Conservation (phyloP, 306 rosid genomes). For the Rubus parviflorus region DNA sequence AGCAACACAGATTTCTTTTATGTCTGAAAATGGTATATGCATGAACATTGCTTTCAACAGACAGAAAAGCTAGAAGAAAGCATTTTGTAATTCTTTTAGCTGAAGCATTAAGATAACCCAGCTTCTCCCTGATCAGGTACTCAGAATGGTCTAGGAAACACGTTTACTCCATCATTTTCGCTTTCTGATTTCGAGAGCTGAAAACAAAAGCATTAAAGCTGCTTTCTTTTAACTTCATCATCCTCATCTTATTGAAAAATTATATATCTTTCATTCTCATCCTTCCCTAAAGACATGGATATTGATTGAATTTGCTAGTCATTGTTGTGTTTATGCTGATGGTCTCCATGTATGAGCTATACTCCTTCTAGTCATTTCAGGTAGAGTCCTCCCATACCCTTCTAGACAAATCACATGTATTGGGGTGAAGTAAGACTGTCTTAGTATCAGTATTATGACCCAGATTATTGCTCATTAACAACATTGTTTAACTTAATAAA, state of each 20-base stretch:
- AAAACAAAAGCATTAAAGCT: background rate
- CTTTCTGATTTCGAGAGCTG: background rate
- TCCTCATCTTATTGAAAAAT: background rate
- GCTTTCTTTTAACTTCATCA: background rate
- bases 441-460: background rate
- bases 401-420: too few species aligned
- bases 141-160: background rate
- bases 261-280: background rate
- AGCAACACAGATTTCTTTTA: background rate
- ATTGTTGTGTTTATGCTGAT: background rate
- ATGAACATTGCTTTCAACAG: background rate
- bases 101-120: background rate
- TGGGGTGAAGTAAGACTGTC: background rate
- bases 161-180: constrained; percentile 1
- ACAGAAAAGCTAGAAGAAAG: background rate
- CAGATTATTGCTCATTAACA: background rate
- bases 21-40: background rate
- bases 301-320: too few species aligned
- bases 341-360: too few species aligned
- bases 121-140: too few species aligned
- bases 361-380: too few species aligned
- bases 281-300: background rate
- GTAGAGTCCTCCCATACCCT: too few species aligned
- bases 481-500: background rate
- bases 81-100: background rate